Base-by-base conservation (phyloP, 495 filamentous ascomycete species). In the Xylaria flabelliformis region DNA sequence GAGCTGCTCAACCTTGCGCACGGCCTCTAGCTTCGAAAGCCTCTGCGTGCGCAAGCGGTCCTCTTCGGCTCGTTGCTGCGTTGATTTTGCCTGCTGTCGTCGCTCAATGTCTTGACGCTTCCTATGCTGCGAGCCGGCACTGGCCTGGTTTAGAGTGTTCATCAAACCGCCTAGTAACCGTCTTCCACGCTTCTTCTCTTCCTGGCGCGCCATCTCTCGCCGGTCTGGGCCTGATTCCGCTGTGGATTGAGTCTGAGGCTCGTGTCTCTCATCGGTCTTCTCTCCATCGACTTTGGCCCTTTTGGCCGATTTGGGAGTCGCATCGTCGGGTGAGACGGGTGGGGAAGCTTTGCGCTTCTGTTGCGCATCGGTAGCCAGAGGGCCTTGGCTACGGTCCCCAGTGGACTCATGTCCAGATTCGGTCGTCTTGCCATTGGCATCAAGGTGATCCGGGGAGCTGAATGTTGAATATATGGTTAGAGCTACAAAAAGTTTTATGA, bases 81-180 rank as follows among this genome's bases (percentile, higher is more conserved):
- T 90, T 53, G 92, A 84, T 83, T 94, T 94, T 75, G 93, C 93
- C 80, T 94, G 91, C 80, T 96, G 93, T 77, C 92, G 92, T 77
- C 90, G 91, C 82, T 98, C 95, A 77, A 97, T 95, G 78, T 99
- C 95, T 71, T 88, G 89, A 65, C 95, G 89, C 74, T 90, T 91
- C 81, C 89, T 93, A 75, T 93, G 91, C 77, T 87, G 85, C 41
- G 83, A 79, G 76, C 80, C 86, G 50, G 93, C 89, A 75, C 88
- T 85, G 59, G 88, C 92, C 85, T 96, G 93, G 79, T 92, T 95
- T 71, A 98, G 89, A 66, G 94, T 95, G 79, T 91, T 94, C 74
- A 97, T 84, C 75, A 97, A 82, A 64, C 90, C 94, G 66, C 96
- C 96, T 83, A 98, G 97, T 77, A 99, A 87, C 66, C 96, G 87